Conservation (phyloP, 768 basidiomycete genomes). For the Pleurotus platypus region DNA sequence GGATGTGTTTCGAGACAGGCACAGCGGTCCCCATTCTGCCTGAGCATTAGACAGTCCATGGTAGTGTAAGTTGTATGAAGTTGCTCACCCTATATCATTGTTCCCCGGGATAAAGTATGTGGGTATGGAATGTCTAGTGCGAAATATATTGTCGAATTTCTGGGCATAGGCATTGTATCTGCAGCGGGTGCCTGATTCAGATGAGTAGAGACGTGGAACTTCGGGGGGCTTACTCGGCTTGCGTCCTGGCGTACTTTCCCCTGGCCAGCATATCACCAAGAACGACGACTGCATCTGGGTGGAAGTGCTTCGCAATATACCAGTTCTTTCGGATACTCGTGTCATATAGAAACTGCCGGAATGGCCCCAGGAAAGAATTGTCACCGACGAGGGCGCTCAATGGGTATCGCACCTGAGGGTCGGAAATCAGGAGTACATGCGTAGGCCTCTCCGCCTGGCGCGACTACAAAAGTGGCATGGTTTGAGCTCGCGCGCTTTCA, state of each 20-base stretch:
- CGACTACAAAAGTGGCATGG: slow-evolving; percentile 10
- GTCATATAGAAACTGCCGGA: slow-evolving; percentile 44
- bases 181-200: not conserved
- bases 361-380: not conserved
- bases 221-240: slow-evolving; percentile 31
- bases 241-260: slow-evolving; percentile 49
- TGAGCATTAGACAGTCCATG: not conserved
- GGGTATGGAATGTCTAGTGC: slow-evolving; percentile 30
- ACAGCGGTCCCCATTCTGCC: slow-evolving; percentile 52
- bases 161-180: slow-evolving; percentile 61
- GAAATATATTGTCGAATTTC: slow-evolving; percentile 64
- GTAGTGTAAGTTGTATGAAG: not conserved
- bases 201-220: too few relatives aligned
- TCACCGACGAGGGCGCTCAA: slow-evolving; percentile 22
- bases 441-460: slow-evolving; percentile 27
- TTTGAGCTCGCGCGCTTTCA: not conserved
- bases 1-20: slow-evolving; percentile 48
- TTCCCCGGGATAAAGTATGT: slow-evolving; percentile 76
- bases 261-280: slow-evolving; percentile 75
- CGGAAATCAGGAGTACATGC: slow-evolving; percentile 66
- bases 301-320: slow-evolving; percentile 54
- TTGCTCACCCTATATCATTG: slow-evolving; percentile 64
- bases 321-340: slow-evolving; percentile 68
- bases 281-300: slow-evolving; percentile 66
- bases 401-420: slow-evolving; percentile 56